Conservation (phyloP, 768 basidiomycete species). For the Mycena maculata region DNA sequence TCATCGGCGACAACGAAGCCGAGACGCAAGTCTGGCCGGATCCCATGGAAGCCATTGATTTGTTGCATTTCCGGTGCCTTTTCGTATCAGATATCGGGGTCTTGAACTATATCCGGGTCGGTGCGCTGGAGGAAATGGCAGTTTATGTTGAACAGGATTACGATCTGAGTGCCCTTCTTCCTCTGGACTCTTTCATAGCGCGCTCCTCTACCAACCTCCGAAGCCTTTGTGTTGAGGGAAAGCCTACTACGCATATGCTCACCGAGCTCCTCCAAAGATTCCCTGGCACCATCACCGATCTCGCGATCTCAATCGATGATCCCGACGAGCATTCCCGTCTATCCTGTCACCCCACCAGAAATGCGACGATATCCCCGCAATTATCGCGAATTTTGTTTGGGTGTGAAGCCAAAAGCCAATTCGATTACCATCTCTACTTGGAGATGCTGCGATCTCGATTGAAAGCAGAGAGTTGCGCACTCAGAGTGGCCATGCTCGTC, state of each 20-base stretch:
- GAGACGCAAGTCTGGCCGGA: not conserved
- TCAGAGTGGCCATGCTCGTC: not conserved
- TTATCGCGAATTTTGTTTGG: not conserved
- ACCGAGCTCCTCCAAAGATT: not conserved
- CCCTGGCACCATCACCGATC: not conserved
- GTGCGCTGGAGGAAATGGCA: not conserved
- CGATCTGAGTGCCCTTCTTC: not conserved
- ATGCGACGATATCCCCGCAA: not conserved
- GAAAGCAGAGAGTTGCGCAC: not conserved
- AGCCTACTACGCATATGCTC: not conserved
- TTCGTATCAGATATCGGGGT: not conserved
- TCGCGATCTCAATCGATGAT: not conserved
- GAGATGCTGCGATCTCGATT: constrained; percentile 4
- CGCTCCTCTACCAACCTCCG: not conserved
- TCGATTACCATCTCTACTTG: not conserved
- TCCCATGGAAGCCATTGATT: not conserved
- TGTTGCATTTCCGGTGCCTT: not conserved
- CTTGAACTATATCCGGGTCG: not conserved
- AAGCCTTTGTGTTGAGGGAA: not conserved
- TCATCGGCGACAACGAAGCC: not conserved
- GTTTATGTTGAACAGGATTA: not conserved
- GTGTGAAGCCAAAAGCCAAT: not conserved
- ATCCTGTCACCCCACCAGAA: not conserved
- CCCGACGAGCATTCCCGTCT: not conserved
- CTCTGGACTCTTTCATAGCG: not conserved